Evolutionary conservation across 2,329 filamentous ascomycete genomes (phyloP), one percentile per base, ranked within the genome.

Genomic region (Acephala macrosclerotiorum): DNA sequence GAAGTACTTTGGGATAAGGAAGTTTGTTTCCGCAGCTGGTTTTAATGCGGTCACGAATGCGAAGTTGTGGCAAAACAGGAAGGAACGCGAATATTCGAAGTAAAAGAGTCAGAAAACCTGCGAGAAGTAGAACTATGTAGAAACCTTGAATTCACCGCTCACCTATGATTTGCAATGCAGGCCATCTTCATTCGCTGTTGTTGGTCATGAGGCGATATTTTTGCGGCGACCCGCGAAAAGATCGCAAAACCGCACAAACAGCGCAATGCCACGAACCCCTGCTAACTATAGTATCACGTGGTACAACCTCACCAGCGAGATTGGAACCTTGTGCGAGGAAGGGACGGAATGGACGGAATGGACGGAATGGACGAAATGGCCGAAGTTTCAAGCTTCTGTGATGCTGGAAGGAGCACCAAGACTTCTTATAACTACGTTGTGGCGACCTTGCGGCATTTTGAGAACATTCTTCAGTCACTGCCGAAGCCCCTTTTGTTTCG

Each of bases 231-330:
- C 12, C 59, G 64, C 64, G 47, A 20, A 66, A 66, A 64, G 9
- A 6, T 61, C 65, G 61, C 65, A 66, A 61, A 53, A 55, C 47
- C 65, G 65, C 65, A 64, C 61, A 66, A 66, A 58, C 26, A 20
- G 35, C 65, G 49, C 64, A 66, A 63, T n/a, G 22, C 59, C 18
- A 12, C 16, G n/a, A 11, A 58, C 38, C 61, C 55, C 49, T 62
- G 51, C 38, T 16, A 33, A 9, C 29, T 33, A 9, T 33, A 14
- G 12, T 1, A 45, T 64, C 55, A 64, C 61, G 61, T 64, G 55
- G 9, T 9, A 20, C 33, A 11, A 22, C 36, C 5, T n/a, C n/a
- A n/a, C n/a, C n/a, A n/a, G 36, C 18, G 0, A 7, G n/a, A 22
- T n/a, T n/a, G 18, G 22, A 33, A 18, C n/a, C 12, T 26, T 33